Evolutionary conservation across 352 stramenopile species (phyloP).

Genomic region (Pythium insidiosum): DNA sequence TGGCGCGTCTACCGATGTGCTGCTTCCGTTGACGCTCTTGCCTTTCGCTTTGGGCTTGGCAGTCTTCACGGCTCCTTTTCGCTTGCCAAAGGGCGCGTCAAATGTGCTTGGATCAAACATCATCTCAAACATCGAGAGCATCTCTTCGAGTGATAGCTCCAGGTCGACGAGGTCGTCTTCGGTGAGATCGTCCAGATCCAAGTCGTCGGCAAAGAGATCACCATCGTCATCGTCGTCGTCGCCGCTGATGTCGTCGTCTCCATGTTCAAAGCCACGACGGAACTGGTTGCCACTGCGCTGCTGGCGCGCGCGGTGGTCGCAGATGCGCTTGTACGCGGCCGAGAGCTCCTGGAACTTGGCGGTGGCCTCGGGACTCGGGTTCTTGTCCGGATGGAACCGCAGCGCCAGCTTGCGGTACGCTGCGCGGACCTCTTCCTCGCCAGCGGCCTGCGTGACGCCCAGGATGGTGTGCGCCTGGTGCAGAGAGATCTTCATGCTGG

Average conservation of each 20-base stretch:
- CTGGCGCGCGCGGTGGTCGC: constrained; percentile 29
- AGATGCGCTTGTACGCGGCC: constrained; percentile 60
- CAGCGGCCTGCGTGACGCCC: constrained; percentile 28
- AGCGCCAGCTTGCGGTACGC: constrained; percentile 57
- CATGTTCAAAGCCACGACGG: constrained; percentile 6
- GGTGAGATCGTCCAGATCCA: constrained; percentile 22
- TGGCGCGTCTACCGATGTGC: no score
- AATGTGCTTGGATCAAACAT: constrained; percentile 28
- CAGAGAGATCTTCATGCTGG: constrained; percentile 20
- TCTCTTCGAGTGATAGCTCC: constrained; percentile 50
- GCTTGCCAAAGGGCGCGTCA: no score
- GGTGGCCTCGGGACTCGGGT: constrained; percentile 38
- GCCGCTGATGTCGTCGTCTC: constrained; percentile 1
- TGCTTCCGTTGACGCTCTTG: background rate
- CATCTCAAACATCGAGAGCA: constrained; percentile 77
- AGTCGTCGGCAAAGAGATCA: constrained; percentile 14
- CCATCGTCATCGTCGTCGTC: constrained; percentile 3
- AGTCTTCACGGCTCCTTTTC: no score
- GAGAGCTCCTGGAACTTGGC: constrained; percentile 65
- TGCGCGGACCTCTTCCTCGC: constrained; percentile 36
- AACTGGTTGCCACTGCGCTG: constrained; percentile 2
- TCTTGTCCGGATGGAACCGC: constrained; percentile 71
- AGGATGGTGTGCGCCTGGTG: constrained; percentile 35
- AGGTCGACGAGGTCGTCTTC: constrained; percentile 22
- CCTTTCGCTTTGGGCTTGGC: background rate